Conservation (phyloP, 2,329 filamentous ascomycete species). For the Microdochium bolleyi region DNA sequence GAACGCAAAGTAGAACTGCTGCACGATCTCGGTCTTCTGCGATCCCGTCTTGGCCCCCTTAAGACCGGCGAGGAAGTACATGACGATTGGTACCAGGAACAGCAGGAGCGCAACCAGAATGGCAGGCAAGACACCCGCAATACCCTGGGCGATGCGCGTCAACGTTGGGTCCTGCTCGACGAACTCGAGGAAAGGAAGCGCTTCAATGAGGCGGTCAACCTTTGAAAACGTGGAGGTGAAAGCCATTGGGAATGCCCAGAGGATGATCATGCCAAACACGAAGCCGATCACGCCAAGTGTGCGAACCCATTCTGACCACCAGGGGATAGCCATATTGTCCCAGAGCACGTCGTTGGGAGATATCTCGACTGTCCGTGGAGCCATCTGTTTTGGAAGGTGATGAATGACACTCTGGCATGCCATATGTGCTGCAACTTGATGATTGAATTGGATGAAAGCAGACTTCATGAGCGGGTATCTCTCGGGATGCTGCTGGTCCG, state of each 20-base stretch:
- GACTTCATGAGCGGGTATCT: constrained; percentile 90
- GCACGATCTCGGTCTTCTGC: constrained; percentile 72
- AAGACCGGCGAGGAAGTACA: constrained; percentile 62
- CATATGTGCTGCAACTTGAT: constrained; percentile 97
- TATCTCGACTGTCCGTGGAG: constrained; percentile 86
- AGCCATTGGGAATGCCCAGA: constrained; percentile 86
- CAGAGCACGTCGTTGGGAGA: constrained; percentile 88
- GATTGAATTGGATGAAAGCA: constrained; percentile 97
- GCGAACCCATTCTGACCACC: constrained; percentile 84
- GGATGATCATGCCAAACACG: constrained; percentile 68
- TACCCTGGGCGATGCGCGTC: constrained; percentile 50
- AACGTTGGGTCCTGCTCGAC: constrained; percentile 51
- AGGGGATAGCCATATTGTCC: constrained; percentile 93
- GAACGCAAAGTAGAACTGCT: constrained; percentile 89
- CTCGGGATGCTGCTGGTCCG: constrained; percentile 79
- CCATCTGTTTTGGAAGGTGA: constrained; percentile 89
- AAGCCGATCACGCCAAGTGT: constrained; percentile 56
- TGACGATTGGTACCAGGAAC: constrained; percentile 70
- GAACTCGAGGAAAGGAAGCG: constrained; percentile 63
- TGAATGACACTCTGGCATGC: constrained; percentile 88
- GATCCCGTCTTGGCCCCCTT: constrained; percentile 80
- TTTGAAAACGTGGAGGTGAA: constrained; percentile 81
- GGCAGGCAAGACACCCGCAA: constrained; percentile 84
- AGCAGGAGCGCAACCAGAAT: constrained; percentile 69
- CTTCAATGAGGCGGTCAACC: constrained; percentile 58